These are phyloP conservation scores for Tylopilus felleus DNA, from an alignment of 768 basidiomycete genomes.

Conservation along the genomic window DNA sequence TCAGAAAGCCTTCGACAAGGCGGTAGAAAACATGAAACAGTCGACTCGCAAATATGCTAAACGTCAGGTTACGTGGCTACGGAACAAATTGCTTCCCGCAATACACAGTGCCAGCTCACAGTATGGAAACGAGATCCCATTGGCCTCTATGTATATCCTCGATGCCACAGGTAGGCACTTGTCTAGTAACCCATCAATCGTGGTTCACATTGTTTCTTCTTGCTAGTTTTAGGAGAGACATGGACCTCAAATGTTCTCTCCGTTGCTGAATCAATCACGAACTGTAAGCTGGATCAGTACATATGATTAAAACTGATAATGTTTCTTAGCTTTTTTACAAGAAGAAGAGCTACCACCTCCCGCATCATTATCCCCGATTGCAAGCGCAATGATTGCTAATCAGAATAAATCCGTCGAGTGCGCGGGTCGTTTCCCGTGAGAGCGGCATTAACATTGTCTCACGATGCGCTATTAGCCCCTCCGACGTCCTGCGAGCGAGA, in stretches of 20 bases:
- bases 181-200: neutral
- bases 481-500: constrained; percentile 49
- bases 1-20: constrained; percentile 45
- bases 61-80: constrained; percentile 88
- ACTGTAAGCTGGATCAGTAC: constrained; percentile 36
- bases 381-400: constrained; percentile 49
- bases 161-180: constrained; percentile 60
- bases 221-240: constrained; percentile 46
- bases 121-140: constrained; percentile 21
- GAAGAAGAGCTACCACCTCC: constrained; percentile 53
- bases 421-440: constrained; percentile 13
- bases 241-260: constrained; percentile 59
- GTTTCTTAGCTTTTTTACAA: constrained; percentile 48
- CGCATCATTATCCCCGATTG: constrained; percentile 48
- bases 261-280: constrained; percentile 46
- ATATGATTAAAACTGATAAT: neutral
- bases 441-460: constrained; percentile 10
- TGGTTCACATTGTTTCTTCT: neutral
- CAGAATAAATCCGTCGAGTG: constrained; percentile 46
- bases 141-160: constrained; percentile 52
- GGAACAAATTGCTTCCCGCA: constrained; percentile 82
- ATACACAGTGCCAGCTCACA: constrained; percentile 46
- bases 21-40: constrained; percentile 76
- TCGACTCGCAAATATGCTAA: constrained; percentile 91
- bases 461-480: constrained; percentile 45